A percentile compares a stretch with the other conserved stretches of the same genome.
Conservation (phyloP, 208 protist species). For the Endotrypanum monterogeii region DNA sequence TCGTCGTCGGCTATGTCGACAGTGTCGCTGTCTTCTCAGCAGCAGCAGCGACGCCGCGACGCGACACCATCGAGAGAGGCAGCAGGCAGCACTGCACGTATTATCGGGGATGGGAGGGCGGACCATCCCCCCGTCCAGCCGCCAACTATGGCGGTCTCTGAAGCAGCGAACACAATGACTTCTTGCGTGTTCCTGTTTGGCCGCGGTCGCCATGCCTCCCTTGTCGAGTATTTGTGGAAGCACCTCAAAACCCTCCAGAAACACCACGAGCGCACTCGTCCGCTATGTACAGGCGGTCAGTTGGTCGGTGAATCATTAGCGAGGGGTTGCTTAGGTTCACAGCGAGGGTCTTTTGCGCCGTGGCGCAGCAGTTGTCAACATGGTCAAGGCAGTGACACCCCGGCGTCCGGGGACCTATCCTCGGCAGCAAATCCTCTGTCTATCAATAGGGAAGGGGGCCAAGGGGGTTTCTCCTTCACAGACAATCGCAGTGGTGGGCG, state of each 20-base stretch:
- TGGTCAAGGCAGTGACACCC: background rate
- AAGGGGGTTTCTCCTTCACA: background rate
- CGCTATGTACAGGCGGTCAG: background rate
- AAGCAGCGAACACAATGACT: background rate
- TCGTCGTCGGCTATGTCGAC: background rate
- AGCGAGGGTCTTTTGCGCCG: background rate
- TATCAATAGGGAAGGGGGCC: background rate
- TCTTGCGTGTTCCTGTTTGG: background rate
- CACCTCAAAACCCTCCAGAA: conserved; percentile 10
- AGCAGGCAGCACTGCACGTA: background rate
- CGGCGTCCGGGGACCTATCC: background rate
- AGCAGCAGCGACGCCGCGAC: too few relatives aligned
- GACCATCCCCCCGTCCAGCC: background rate
- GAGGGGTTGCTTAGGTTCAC: background rate
- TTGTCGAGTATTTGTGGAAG: conserved; percentile 23
- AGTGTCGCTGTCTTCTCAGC: background rate
- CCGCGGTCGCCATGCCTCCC: conserved; percentile 6
- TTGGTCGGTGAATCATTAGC: background rate
- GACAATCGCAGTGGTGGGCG: background rate
- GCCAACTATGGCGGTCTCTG: background rate
- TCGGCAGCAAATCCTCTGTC: background rate
- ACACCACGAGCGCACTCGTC: background rate
- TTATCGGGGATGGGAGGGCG: background rate
- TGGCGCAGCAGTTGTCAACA: background rate
- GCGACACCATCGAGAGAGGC: background rate